Base-by-base conservation (phyloP, 2,329 filamentous ascomycete species). In the Tolypocladium cylindrosporum region DNA sequence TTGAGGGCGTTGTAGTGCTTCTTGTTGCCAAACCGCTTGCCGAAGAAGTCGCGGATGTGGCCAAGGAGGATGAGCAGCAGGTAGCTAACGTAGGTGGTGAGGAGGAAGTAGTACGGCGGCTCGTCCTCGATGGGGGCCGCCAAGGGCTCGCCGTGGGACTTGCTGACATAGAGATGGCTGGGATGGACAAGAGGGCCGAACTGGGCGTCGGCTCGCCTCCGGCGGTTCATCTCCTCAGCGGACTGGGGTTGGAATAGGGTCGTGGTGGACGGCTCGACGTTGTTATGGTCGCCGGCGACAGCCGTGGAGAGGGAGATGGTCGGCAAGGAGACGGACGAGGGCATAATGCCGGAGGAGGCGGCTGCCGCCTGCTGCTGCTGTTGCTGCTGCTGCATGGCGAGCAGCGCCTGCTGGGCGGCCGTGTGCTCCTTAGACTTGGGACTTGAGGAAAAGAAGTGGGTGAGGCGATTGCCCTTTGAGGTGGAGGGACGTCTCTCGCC, bases 11-110 rank as follows among this genome's bases (percentile, higher is more conserved):
- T 86, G 74, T 97, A 97, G 59, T 80, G 71, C 68, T 91, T 88
- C 70, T 89, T 85, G 72, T 91, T 85, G 70, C 88, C 88, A 75
- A 99, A 97, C 61, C 90, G 85, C 80, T 97, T 97, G 72, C 94
- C 93, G 71, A 99, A 97, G 76, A 97, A 97, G 72, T 99, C 94
- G 70, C 93, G 87, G 60, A 97, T 86, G 71, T 99, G 94, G 58
- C 94, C 94, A 63, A 97, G 92, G 63, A 94, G 85, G 71, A 99
- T 97, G 67, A 99, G 83, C 65, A 97, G 87, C 63, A 99, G 82
- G 74, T 99, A 99, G 76, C 91, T 97, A 74, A 99, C 90, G 79
- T 99, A 99, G 68, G 94, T 99, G 41, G 94, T 97, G 65, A 99
- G 83, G 67, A 99, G 85, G 76, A 90, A 97, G 79, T 92, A 97